These are phyloP conservation scores for Rhodotorula sp. DNA, from an alignment of 1,284 basidiomycete genomes.

Conservation along the genomic window DNA sequence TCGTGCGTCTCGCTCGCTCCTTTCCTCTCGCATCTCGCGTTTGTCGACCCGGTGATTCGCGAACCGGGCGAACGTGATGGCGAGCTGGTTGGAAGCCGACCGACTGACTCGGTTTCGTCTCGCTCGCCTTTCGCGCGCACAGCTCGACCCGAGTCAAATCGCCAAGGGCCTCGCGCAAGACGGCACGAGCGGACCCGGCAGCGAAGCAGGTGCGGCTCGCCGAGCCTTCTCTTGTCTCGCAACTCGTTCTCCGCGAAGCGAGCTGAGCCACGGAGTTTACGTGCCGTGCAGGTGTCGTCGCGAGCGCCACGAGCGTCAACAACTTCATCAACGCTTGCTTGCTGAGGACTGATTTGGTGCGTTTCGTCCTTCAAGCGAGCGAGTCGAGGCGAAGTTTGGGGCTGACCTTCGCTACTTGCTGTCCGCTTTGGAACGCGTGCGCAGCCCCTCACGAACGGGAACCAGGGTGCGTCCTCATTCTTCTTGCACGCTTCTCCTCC, in stretches of 20 bases:
- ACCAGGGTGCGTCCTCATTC: slow-evolving; percentile 11
- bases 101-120: no score
- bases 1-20: not conserved
- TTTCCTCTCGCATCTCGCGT: no score
- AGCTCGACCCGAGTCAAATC: slow-evolving; percentile 33
- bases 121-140: no score
- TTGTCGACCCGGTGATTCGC: no score
- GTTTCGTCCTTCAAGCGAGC: not conserved
- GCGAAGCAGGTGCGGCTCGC: not conserved
- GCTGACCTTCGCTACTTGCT: not conserved
- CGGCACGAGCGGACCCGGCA: slow-evolving; percentile 20
- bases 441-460: slow-evolving; percentile 51
- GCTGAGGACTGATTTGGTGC: slow-evolving; percentile 53
- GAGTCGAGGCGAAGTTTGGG: rapidly evolving
- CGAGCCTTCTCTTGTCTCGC: not conserved
- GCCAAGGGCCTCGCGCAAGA: slow-evolving; percentile 19
- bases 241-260: not conserved
- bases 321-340: slow-evolving; percentile 70
- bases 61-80: no score
- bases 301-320: slow-evolving; percentile 63
- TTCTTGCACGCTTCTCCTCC: not conserved
- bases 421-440: not conserved
- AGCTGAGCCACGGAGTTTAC: not conserved
- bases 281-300: slow-evolving; percentile 54
- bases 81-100: no score